phyloP scores from a whole-genome alignment of 108 stramenopile genomes.

The Conticribra guillardii region DNA sequence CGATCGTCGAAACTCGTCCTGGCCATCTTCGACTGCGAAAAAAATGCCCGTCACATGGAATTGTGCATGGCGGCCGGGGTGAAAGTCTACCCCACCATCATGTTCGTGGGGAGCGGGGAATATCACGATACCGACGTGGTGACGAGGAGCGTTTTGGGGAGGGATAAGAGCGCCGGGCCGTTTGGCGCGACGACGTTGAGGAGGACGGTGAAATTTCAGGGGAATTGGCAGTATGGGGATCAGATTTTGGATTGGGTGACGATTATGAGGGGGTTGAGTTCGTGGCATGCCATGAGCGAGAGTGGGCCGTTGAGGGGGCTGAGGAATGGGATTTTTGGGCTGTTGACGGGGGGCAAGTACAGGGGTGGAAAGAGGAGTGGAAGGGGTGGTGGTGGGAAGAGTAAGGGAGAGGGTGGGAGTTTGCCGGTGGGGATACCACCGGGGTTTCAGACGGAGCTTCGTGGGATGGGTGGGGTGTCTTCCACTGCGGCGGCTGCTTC shows the following conservation, averaged over 20 bases:
- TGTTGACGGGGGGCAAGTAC: slow-evolving; percentile 21
- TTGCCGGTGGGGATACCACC: slow-evolving; percentile 54
- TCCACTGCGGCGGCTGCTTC: no score
- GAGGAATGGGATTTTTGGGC: slow-evolving; percentile 56
- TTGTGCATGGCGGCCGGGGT: slow-evolving; percentile 62
- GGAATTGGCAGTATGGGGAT: slow-evolving; percentile 77
- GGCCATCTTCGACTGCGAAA: slow-evolving; percentile 85
- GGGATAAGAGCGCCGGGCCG: slow-evolving; percentile 50
- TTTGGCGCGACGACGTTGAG: slow-evolving; percentile 54
- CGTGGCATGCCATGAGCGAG: slow-evolving; percentile 70
- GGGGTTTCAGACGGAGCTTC: slow-evolving; percentile 37
- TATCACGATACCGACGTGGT: slow-evolving; percentile 66
- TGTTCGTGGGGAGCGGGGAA: slow-evolving; percentile 73
- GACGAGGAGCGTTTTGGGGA: slow-evolving; percentile 45
- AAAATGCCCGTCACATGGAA: slow-evolving; percentile 51
- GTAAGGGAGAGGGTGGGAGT: slow-evolving; percentile 27
- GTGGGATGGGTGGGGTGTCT: slow-evolving; percentile 17
- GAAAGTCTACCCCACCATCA: slow-evolving; percentile 71
- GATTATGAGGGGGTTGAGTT: slow-evolving; percentile 72
- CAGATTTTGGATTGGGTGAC: slow-evolving; percentile 82
- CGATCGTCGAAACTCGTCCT: slow-evolving; percentile 59
- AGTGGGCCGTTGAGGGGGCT: slow-evolving; percentile 53
- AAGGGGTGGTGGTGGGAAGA: neutral
- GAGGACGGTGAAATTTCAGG: slow-evolving; percentile 70
- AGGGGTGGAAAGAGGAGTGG: slow-evolving; percentile 8